Evolutionary conservation across 1,139 yeast species (phyloP), one percentile per base, ranked within the genome.

Genomic region (Candida freyschussii): DNA sequence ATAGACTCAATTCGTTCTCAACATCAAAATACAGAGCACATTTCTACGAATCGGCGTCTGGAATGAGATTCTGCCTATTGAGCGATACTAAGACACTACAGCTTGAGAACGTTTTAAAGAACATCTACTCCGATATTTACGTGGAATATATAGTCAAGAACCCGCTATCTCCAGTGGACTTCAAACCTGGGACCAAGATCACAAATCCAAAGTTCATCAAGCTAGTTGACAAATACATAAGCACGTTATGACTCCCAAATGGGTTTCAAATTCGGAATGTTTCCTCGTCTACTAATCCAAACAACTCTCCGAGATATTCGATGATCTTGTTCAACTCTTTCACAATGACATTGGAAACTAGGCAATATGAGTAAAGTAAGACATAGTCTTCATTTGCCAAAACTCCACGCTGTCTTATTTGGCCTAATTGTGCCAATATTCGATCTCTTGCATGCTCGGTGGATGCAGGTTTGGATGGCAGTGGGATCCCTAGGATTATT

Each of bases 11-110:
- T 35, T 72, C 84, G 3, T 84, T 78, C 53, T 64, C 80, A 9
- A 82, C 96, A 1, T 75, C 85, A 3, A 70, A 72, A 40, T 87
- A 79, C 57, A 68, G 89, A 42, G 75, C 86, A 21, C 97, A 91
- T 53, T 78, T 74, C 47, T 72, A 69, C 50, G 96, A 87, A 53
- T 78, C 95, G 2, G 75, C 89, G 4, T 71, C 91, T 1, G 87
- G 85, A 24, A 62, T 87, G 39, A 78, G 85, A 56, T 78, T 91
- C 49, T 78, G 83, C 19, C 54, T 89, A 27, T 58, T 87, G 15
- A 78, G 91, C 9, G 96, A 86, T 56, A 70, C 78, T 26, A 59
- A 56, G 9, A 70, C 77, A 24, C 83, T 78, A 38, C 73, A 78
- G 43, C 59, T 84, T 41, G 75, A 76, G 45, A 62, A 62, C 10